Evolutionary conservation across 2,329 filamentous ascomycete species (phyloP).

Genomic region (Keithomyces neogunnii): DNA sequence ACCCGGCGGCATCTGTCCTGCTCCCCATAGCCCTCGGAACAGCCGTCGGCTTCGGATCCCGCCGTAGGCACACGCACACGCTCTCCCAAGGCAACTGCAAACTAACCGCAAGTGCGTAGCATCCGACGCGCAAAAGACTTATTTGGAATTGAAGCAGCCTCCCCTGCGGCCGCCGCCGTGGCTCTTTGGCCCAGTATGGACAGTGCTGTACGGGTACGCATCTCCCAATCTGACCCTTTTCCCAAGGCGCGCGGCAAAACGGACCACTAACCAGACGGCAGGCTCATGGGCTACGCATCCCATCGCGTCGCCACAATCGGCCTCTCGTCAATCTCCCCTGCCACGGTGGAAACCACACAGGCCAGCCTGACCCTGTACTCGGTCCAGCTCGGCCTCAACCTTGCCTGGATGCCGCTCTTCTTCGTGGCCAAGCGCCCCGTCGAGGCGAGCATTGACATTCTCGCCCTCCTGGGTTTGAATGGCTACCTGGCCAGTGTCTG

Average conservation of each 20-base stretch:
- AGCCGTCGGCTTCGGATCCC: constrained; percentile 60
- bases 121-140: constrained; percentile 51
- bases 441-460: constrained; percentile 66
- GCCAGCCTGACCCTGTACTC: constrained; percentile 71
- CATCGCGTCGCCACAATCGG: constrained; percentile 65
- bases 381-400: constrained; percentile 75
- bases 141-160: constrained; percentile 59
- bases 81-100: neutral
- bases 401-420: constrained; percentile 89
- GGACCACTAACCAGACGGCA: constrained; percentile 9
- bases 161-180: constrained; percentile 51
- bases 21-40: constrained; percentile 67
- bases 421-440: constrained; percentile 68
- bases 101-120: constrained; percentile 26
- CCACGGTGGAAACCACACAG: constrained; percentile 46
- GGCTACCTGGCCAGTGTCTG: constrained; percentile 69
- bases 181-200: constrained; percentile 60
- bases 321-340: constrained; percentile 39
- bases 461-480: constrained; percentile 62
- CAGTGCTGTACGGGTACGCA: constrained; percentile 49
- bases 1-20: constrained; percentile 64
- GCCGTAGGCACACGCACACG: constrained; percentile 40
- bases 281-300: constrained; percentile 79
- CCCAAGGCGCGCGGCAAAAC: neutral
- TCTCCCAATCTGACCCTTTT: neutral